Percentiles rank a stretch among this genome's conserved stretches.
Evolutionary conservation across 1,284 basidiomycete genomes (phyloP).

Genomic region (Ceratobasidium sp.): DNA sequence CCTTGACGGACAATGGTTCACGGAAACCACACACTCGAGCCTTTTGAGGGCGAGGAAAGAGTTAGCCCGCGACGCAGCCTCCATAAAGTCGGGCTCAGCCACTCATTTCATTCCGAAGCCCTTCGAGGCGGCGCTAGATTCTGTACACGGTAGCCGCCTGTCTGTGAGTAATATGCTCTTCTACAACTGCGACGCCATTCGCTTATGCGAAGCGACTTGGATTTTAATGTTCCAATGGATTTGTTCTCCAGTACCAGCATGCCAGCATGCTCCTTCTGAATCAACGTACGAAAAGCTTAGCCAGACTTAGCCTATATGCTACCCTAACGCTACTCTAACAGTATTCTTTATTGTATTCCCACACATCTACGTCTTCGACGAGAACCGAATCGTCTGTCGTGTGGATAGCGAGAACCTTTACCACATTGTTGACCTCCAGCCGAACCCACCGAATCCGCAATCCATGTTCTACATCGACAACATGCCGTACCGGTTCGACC

Average conservation of each 20-base stretch:
- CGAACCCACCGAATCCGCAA: slow-evolving; percentile 11
- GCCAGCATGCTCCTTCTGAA: slow-evolving; percentile 14
- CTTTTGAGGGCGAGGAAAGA: neutral
- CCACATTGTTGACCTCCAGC: neutral
- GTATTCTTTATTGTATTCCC: slow-evolving; percentile 23
- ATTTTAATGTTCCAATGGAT: neutral
- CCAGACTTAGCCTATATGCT: neutral
- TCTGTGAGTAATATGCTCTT: too few relatives aligned
- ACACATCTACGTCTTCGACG: slow-evolving; percentile 11
- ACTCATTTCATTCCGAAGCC: neutral
- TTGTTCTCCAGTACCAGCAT: slow-evolving; percentile 1
- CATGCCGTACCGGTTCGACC: slow-evolving; percentile 30
- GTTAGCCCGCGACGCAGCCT: neutral
- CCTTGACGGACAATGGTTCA: neutral
- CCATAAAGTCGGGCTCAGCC: neutral
- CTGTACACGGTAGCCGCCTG: too few relatives aligned
- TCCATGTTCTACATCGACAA: neutral
- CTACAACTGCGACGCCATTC: too few relatives aligned
- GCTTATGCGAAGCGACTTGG: too few relatives aligned
- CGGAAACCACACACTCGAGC: neutral
- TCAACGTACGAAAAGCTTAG: neutral
- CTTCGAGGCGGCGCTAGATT: neutral
- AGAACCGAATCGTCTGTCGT: slow-evolving; percentile 21
- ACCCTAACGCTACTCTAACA: neutral
- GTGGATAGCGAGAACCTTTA: neutral